Evolutionary conservation across 768 basidiomycete species (phyloP).

Genomic region (Mycena latifolia): DNA sequence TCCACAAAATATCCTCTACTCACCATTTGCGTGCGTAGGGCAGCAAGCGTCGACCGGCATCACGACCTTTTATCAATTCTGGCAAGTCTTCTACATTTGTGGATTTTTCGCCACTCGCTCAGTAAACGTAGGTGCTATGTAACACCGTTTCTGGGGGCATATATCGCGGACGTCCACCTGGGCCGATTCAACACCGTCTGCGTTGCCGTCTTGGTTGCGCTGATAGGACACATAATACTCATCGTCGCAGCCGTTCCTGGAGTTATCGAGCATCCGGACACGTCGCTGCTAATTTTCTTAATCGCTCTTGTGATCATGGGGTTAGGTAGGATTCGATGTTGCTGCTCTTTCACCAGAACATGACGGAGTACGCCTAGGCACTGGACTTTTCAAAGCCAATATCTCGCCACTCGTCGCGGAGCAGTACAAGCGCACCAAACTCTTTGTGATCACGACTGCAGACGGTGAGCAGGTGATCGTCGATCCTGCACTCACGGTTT

Average conservation of each 20-base stretch:
- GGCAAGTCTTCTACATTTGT: conserved; percentile 49
- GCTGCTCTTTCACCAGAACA: not conserved
- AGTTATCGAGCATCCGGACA: conserved; percentile 64
- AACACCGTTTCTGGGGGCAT: conserved; percentile 77
- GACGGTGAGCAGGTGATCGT: conserved; percentile 80
- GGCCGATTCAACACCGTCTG: conserved; percentile 84
- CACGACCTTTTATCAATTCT: conserved; percentile 78
- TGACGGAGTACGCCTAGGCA: conserved; percentile 50
- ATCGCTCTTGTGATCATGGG: conserved; percentile 75
- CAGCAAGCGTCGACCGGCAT: conserved; percentile 82
- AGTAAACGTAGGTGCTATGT: conserved; percentile 65
- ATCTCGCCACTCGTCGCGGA: conserved; percentile 85
- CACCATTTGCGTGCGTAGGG: conserved; percentile 35
- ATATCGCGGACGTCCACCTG: conserved; percentile 78
- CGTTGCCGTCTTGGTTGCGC: conserved; percentile 67
- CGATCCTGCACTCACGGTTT: conserved; percentile 76
- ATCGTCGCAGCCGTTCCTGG: conserved; percentile 58
- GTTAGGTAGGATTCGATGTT: conserved; percentile 43
- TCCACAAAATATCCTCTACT: not conserved
- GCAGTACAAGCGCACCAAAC: conserved; percentile 70
- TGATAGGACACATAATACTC: conserved; percentile 47
- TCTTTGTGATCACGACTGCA: conserved; percentile 63
- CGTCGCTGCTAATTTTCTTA: conserved; percentile 65
- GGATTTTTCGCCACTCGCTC: too few relatives aligned
- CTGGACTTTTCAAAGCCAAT: conserved; percentile 83